phyloP scores from a whole-genome alignment of 1,284 basidiomycete genomes.

The Cryptococcus jaspeensis region DNA sequence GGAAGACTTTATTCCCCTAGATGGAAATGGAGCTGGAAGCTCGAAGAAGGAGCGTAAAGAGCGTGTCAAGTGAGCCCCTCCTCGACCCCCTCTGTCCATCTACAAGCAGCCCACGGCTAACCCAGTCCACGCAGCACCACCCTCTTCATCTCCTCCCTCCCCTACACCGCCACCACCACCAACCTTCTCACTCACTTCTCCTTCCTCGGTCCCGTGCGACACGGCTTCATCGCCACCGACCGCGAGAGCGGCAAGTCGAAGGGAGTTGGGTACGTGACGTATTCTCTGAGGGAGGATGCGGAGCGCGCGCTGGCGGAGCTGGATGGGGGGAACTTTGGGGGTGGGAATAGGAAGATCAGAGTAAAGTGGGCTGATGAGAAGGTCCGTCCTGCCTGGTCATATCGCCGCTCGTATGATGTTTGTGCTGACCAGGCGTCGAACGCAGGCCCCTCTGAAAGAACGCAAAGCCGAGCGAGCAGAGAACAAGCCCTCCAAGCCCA shows the following conservation, averaged over 20 bases:
- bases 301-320: constrained; percentile 63
- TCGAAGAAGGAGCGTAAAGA: constrained; percentile 26
- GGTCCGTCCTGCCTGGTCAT: constrained; percentile 56
- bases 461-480: constrained; percentile 12
- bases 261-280: constrained; percentile 97
- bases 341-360: constrained; percentile 65
- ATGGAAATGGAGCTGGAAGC: constrained; percentile 19
- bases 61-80: constrained; percentile 36
- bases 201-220: constrained; percentile 88
- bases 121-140: constrained; percentile 34
- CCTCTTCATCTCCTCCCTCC: constrained; percentile 58
- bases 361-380: constrained; percentile 78
- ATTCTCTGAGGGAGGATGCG: constrained; percentile 86
- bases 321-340: constrained; percentile 58
- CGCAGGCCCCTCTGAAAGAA: constrained; percentile 14
- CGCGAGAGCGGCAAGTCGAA: constrained; percentile 75
- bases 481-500: constrained; percentile 3
- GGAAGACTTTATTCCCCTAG: constrained; percentile 39
- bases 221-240: constrained; percentile 84
- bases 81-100: not conserved
- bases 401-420: not conserved
- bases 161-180: constrained; percentile 83
- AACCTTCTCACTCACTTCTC: constrained; percentile 92
- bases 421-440: too few species aligned
- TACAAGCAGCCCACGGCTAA: not conserved